Evolutionary conservation across 768 basidiomycete genomes (phyloP).

Genomic region (Mycena chlorophos): DNA sequence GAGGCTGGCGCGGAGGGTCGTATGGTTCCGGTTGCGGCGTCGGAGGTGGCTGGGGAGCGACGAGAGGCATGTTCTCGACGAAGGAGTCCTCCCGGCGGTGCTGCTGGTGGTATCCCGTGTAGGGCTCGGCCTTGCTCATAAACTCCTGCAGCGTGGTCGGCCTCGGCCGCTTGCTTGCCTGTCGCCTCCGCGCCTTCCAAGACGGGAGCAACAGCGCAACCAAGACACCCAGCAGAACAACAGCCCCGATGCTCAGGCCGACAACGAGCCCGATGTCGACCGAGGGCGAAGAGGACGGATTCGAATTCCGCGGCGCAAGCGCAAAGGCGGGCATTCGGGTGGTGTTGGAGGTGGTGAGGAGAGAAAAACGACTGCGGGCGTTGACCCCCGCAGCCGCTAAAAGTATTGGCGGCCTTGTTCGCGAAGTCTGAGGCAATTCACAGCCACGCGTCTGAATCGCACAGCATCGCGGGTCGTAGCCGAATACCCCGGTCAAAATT

Average conservation of each 20-base stretch:
- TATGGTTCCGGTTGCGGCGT: background rate
- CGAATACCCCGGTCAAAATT: too few species aligned
- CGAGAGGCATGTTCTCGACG: background rate
- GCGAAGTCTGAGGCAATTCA: too few species aligned
- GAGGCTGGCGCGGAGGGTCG: background rate
- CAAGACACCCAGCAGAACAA: background rate
- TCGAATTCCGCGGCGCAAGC: background rate
- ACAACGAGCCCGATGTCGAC: constrained; percentile 14
- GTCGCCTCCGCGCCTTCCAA: constrained; percentile 4
- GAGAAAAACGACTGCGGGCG: too few species aligned
- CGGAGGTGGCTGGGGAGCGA: background rate
- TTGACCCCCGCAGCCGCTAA: too few species aligned
- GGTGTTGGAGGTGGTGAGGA: too few species aligned
- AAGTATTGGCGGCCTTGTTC: too few species aligned
- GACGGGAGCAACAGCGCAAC: background rate
- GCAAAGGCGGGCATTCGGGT: too few species aligned
- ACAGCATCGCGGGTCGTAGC: too few species aligned
- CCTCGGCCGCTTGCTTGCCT: background rate
- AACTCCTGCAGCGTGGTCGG: constrained; percentile 1
- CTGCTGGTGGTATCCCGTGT: background rate
- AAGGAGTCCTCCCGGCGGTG: background rate
- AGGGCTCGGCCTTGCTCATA: constrained; percentile 1
- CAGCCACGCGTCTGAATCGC: too few species aligned
- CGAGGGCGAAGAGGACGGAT: background rate
- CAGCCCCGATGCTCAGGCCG: background rate